Base-by-base conservation (phyloP, 176 grass and related monocot species). In the Raddia guianensis region DNA sequence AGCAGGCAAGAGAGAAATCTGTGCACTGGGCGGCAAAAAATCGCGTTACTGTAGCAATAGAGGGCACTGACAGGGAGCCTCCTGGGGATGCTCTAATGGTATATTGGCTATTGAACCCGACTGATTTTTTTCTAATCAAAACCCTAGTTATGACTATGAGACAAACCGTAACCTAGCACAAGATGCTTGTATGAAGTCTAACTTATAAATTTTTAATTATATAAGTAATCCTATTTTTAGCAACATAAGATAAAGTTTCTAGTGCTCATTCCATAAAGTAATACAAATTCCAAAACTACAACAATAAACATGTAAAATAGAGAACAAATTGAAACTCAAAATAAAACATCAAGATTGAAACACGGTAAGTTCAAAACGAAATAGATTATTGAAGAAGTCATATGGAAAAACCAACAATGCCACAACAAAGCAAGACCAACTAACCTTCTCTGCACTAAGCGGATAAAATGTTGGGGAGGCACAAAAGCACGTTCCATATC, bases 401-500 rank as follows among this genome's bases (percentile, higher is more conserved):
- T 6, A 65, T 53, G 14, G 58, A 75, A 74, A 45, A 53, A 70
- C 35, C 35, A 66, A 57, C 46, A 70, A 55, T 37, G 19, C 45
- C 50, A 58, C 55, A 48, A 82, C 33, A 5, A 74, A 84, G 18
- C 74, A 76, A 78, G 53, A 85, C 3, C 43, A 77, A 71, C 83
- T 60, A 71, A 97, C 93, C 93, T 97, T 66, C 84, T 90, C 69
- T 93, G 93, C n/a, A 89, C 86, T 72, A 93, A 90, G 72, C 86
- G 63, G 20, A 97, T 93, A 87, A 97, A 97, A 52, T 93, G 86
- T 16, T 97, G 80, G 32, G 93, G 93, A 82, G 93, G 93, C 79
- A 97, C 88, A 40, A 91, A 93, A 57, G 88, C 90, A 69, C 86
- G 91, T 69, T 97, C 93, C 93, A 97, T 97, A 72, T 97, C 93